Evolutionary conservation across 75 land plant species (phyloP), one percentile per base, ranked within the genome.

Genomic region (Gnetum montanum): DNA sequence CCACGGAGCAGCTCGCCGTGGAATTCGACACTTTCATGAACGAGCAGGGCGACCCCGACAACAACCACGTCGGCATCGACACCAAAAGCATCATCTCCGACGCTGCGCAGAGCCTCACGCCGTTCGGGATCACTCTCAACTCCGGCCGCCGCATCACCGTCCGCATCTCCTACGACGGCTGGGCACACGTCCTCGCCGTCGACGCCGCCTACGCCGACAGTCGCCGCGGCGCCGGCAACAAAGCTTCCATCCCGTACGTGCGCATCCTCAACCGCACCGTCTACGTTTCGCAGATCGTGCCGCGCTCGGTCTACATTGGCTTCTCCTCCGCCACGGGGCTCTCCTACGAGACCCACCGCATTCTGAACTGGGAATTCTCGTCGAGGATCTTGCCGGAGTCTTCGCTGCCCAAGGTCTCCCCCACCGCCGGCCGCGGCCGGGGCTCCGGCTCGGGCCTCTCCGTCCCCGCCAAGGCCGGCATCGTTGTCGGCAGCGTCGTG

Each of bases 1-100:
- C 45, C 13, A 19, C 3, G 12, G 22, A 30, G 35, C 61, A 59
- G 46, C 27, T 74, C 12, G 77, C 72, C 0, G 66, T 74, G 30
- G 77, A 68, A 58, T 48, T 74, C 11, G 77, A 74, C 26, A 74
- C 77, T 0, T 68, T 58, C 52, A 43, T 25, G 52, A 74, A 74
- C 16, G 66, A 57, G 8, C 58, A 34, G 1, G 77, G 68, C 34
- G 58, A 56, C 29, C 56, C 58, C 43, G 56, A 25, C 22, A 40
- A 46, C 56, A 40, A 64, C 29, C 85, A 79, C 43, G 51, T 82
- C 1, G 78, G 83, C 0, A 78, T 82, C 37, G 74, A 79, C 54
- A 35, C 67, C 25, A 66, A 69, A 23, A 41, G 38, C 10, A 41
- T 62, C 19, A 15, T 4, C 1, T 74, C 82, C 8, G 40, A 22